Conservation (phyloP, 23 red algal genomes). For the Gracilaria gracilis region DNA sequence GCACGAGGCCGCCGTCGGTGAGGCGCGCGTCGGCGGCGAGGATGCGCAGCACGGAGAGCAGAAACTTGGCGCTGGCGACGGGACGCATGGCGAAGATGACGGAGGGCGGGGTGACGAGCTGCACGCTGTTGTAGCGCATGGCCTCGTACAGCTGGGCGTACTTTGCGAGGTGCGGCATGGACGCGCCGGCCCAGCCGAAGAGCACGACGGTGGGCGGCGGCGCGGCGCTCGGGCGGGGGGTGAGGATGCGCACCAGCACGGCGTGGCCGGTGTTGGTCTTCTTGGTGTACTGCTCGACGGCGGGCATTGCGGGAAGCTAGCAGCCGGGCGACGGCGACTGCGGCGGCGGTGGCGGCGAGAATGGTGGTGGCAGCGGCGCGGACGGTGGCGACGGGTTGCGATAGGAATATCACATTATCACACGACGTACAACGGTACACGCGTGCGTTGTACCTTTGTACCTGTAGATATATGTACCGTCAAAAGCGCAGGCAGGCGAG, state of each 20-base stretch:
- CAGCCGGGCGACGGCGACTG: not conserved
- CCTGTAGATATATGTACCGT: no score
- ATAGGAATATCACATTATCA: no score
- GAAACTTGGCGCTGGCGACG: constrained; percentile 20
- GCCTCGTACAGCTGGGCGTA: constrained; percentile 53
- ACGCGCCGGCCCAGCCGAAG: constrained; percentile 50
- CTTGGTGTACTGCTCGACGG: constrained; percentile 60
- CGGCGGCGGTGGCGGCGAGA: not conserved
- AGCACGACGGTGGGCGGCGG: constrained; percentile 59
- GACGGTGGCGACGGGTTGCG: no score
- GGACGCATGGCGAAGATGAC: constrained; percentile 58
- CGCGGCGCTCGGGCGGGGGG: not conserved
- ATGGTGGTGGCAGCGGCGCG: not conserved
- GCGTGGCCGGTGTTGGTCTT: constrained; percentile 63
- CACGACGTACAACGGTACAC: no score
- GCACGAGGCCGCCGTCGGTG: constrained; percentile 44
- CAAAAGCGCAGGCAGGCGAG: no score
- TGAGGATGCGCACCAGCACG: constrained; percentile 33
- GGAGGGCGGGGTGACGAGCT: constrained; percentile 13
- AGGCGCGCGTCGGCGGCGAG: constrained; percentile 31
- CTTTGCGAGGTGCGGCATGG: constrained; percentile 45
- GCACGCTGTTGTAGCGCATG: constrained; percentile 61
- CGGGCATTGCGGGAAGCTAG: not conserved
- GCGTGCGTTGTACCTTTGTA: no score
- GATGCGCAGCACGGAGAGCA: constrained; percentile 61